phyloP scores from a whole-genome alignment of 2,329 filamentous ascomycete genomes.

The Macroventuria anomochaeta region DNA sequence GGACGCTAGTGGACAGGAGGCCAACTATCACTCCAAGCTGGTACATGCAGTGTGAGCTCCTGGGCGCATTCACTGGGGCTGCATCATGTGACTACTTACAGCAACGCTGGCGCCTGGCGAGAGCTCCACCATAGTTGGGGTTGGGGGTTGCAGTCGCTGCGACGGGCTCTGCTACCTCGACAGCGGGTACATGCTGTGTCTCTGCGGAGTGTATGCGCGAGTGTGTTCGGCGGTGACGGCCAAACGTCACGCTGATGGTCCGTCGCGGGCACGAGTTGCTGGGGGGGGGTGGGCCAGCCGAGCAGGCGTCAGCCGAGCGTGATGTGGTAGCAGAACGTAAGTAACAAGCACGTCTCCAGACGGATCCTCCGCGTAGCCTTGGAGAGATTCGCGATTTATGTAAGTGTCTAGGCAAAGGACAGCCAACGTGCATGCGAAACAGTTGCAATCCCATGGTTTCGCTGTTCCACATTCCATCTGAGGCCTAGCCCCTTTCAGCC shows the following conservation, averaged over 20 bases:
- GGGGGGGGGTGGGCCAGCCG: conserved; percentile 30
- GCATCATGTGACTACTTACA: conserved; percentile 41
- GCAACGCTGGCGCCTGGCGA: conserved; percentile 52
- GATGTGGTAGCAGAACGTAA: conserved; percentile 24
- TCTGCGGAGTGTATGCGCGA: conserved; percentile 8
- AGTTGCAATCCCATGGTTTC: conserved; percentile 9
- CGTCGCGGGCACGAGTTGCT: conserved; percentile 35
- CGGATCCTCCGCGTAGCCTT: too few species aligned
- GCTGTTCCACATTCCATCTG: conserved; percentile 11
- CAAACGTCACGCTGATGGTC: conserved; percentile 37
- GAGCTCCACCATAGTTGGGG: conserved; percentile 48
- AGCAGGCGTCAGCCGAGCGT: conserved; percentile 41
- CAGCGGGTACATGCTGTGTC: conserved; percentile 37
- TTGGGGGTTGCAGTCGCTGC: conserved; percentile 25
- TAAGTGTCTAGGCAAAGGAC: conserved; percentile 1
- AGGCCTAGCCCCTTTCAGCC: conserved; percentile 16
- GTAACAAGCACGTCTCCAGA: too few species aligned
- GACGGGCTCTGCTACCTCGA: conserved; percentile 40
- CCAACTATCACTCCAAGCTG: conserved; percentile 95
- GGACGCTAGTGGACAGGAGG: conserved; percentile 89
- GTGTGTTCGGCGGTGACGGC: conserved; percentile 16
- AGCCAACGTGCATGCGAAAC: conserved; percentile 11
- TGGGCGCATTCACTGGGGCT: neutral
- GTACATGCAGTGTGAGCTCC: conserved; percentile 20
- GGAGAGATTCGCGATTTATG: too few species aligned